Base-by-base conservation (phyloP, 2,329 filamentous ascomycete species). In the Aureobasidium zeae region DNA sequence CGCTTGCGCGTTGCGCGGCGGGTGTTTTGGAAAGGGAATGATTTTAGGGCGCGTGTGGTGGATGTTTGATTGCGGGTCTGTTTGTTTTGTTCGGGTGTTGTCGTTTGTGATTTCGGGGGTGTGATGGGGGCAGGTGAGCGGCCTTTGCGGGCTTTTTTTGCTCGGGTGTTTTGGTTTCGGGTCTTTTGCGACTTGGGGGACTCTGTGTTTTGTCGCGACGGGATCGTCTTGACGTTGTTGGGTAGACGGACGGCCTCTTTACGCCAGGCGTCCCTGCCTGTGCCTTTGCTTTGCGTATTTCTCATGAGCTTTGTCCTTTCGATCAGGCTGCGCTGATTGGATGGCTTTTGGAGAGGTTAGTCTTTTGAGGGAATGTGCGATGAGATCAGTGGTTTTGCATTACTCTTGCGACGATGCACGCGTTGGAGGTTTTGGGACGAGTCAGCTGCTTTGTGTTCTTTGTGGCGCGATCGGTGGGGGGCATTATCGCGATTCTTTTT, bases 401-500 rank as follows among this genome's bases (percentile, higher is more conserved):
- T 56, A 79, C 77, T 73, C 70, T 94, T 94, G 55, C 89, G 80
- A 56, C 78, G 77, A 74, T 91, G 86, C 16, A 82, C 81, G 44
- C 89, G 88, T 29, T 89, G 89, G 17, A 96, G 71, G 61, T 95
- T 94, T 26, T 83, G 83, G 21, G 89, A 88, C 76, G 68, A 96
- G 95, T 37, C 85, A 86, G 53, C 83, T 81, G 51, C 67, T 74
- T 49, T 58, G 56, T 50, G n/a, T 73, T 75, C 57, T 75, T 72
- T 31, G 52, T 68, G 26, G 62, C 56, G 38, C 48, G 52, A 33
- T 57, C 58, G 12, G 58, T 5, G n/a, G n/a, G n/a, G 2, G 32
- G 36, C 38, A 16, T 47, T 33, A 12, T 47, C 45, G 17, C 45
- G 24, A 7, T n/a, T n/a, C n/a, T n/a, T n/a, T n/a, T n/a, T n/a